A percentile compares a stretch with the other conserved stretches of the same genome.
Conservation (phyloP, 2,329 filamentous ascomycete genomes). For the Sordariomycetes sp. region DNA sequence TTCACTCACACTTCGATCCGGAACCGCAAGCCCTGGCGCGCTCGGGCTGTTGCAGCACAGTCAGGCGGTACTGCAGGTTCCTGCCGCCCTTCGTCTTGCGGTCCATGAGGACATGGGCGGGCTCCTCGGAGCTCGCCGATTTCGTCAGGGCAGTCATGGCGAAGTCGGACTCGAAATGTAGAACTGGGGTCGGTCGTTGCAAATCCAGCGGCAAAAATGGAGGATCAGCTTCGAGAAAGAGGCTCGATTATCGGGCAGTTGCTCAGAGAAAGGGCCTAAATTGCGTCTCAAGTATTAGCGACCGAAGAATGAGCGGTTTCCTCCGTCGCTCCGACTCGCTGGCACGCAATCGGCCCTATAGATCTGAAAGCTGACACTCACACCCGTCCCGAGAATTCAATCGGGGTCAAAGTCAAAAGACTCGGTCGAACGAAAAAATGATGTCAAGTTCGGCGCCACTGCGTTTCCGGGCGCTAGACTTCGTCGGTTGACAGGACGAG, state of each 20-base stretch:
- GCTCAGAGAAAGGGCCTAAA: neutral
- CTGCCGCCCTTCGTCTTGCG: slow-evolving; percentile 60
- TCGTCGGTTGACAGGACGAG: neutral
- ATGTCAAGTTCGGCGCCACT: neutral
- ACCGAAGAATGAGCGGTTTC: neutral
- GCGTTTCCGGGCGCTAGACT: neutral
- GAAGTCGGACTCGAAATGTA: neutral
- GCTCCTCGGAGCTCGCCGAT: slow-evolving; percentile 1
- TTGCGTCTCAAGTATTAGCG: neutral
- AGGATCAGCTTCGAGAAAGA: neutral
- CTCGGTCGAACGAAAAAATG: neutral
- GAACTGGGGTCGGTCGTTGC: neutral
- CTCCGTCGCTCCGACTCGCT: neutral
- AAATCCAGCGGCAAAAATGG: neutral
- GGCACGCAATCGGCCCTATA: too few relatives aligned
- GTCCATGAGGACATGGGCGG: slow-evolving; percentile 14
- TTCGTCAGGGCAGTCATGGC: neutral
- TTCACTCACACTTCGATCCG: slow-evolving; percentile 75
- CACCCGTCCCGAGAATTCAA: neutral
- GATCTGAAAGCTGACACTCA: neutral
- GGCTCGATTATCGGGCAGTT: too few relatives aligned
- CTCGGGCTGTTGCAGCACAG: slow-evolving; percentile 88
- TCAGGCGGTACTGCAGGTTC: slow-evolving; percentile 69
- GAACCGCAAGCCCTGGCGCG: slow-evolving; percentile 91
- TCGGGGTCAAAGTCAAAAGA: neutral